Evolutionary conservation across 768 basidiomycete genomes (phyloP), one percentile per base, ranked within the genome.

Genomic region (Hericium rajendrae): DNA sequence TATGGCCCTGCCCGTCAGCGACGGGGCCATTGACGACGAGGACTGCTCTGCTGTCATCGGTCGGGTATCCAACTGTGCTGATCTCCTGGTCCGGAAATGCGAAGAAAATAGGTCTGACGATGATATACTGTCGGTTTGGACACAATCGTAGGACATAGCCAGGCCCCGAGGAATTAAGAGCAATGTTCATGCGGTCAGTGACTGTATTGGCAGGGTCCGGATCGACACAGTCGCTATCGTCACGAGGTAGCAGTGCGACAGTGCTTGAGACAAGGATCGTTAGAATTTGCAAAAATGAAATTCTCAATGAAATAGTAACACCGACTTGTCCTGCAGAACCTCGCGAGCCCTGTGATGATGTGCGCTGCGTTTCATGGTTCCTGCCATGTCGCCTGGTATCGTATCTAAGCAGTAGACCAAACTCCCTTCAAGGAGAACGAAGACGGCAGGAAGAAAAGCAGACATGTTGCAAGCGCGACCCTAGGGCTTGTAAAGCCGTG

Each of bases 51-150:
- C 76, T 73, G 54, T 78, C 72, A 20, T 77, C 88, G 0, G 76
- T 81, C 0, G 91, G 91, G 59, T 91, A 87, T 15, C 88, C 88
- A 6, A 75, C 63, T 0, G 91, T 94, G 62, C 82, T 88, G 50
- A 94, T 91, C 70, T 93, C 91, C 70, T 94, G 85, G 62, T 84
- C 74, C 0, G 79, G 74, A 11, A 82, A 78, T 0, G 82, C 74
- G 63, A 90, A 91, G 37, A 77, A 69, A 52, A 94, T 75, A 0
- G 88, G 84, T 2, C 81, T 78, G 54, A 80, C 76, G 59, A 92
- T 79, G 59, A 77, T 58, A 65, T 94, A 93, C 51, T 77, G 71
- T 54, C 76, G 68, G 32, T 72, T 70, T 1, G 82, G 82, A 69
- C 91, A 94, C 3, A 94, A 75, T 13, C 71, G 73, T 5, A 94